phyloP scores from a whole-genome alignment of 371 early-diverging fungal species.

The Scutellospora calospora region DNA sequence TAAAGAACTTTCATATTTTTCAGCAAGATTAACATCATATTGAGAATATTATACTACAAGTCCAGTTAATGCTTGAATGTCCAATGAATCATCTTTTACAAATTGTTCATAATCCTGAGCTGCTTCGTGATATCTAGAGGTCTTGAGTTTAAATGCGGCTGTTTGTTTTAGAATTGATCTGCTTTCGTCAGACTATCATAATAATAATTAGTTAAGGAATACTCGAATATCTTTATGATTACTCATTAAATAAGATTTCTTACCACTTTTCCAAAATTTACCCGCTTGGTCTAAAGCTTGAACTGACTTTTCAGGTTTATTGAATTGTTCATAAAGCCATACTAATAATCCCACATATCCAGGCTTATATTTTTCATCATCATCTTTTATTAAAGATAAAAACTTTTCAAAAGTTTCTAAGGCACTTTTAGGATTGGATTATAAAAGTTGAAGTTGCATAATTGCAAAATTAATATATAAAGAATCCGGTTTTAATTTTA shows the following conservation, averaged over 20 bases:
- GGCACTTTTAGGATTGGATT: slow-evolving; percentile 63
- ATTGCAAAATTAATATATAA: slow-evolving; percentile 71
- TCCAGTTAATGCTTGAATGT: slow-evolving; percentile 73
- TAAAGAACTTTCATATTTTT: slow-evolving; percentile 70
- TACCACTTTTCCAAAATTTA: slow-evolving; percentile 60
- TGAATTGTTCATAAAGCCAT: slow-evolving; percentile 76
- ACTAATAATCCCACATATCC: slow-evolving; percentile 74
- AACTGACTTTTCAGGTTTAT: slow-evolving; percentile 67
- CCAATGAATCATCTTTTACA: slow-evolving; percentile 73
- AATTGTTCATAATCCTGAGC: slow-evolving; percentile 75
- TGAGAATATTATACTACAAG: slow-evolving; percentile 74
- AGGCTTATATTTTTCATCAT: slow-evolving; percentile 61
- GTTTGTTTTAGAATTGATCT: slow-evolving; percentile 69
- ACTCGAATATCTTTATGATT: slow-evolving; percentile 15
- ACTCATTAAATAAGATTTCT: neutral
- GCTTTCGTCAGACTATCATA: slow-evolving; percentile 47
- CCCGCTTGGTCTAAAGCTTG: slow-evolving; percentile 66
- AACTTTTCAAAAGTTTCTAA: slow-evolving; percentile 60
- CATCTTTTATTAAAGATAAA: slow-evolving; percentile 49
- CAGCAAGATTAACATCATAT: slow-evolving; percentile 71
- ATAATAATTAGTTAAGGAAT: slow-evolving; percentile 1
- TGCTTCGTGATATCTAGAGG: slow-evolving; percentile 68
- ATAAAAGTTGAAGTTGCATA: slow-evolving; percentile 67
- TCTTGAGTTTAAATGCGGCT: slow-evolving; percentile 74
- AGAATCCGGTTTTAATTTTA: slow-evolving; percentile 57